Conservation (phyloP, 2,329 filamentous ascomycete species). For the Neonectria neomacrospora region DNA sequence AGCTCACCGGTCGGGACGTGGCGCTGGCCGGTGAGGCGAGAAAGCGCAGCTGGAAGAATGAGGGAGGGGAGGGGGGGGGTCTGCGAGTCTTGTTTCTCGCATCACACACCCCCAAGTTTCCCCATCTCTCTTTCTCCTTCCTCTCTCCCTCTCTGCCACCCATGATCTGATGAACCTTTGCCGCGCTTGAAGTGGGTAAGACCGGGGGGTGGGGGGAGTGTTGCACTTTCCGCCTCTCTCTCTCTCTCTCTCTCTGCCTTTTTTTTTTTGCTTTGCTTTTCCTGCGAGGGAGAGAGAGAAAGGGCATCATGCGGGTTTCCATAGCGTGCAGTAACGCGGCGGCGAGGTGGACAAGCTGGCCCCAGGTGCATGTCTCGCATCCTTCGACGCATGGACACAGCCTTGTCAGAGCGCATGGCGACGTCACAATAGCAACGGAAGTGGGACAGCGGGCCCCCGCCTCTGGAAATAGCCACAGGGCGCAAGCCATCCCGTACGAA, state of each 20-base stretch:
- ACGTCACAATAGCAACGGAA: slow-evolving; percentile 3
- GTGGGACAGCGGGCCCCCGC: background rate
- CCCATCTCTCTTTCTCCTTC: background rate
- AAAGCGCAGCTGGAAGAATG: background rate
- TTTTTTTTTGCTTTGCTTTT: background rate
- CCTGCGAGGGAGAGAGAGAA: background rate
- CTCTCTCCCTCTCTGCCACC: background rate
- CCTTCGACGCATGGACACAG: background rate
- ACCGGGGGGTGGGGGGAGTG: too few species aligned
- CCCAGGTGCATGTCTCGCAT: slow-evolving; percentile 17
- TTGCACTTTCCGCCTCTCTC: too few species aligned
- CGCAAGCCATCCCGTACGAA: too few species aligned
- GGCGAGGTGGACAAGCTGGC: background rate
- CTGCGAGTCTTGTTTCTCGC: background rate
- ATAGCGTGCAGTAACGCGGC: background rate
- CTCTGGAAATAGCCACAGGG: too few species aligned
- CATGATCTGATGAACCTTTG: background rate
- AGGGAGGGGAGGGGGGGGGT: too few species aligned
- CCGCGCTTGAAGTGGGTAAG: background rate
- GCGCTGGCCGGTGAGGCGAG: slow-evolving; percentile 14
- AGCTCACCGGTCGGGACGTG: slow-evolving; percentile 15
- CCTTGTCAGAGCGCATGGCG: background rate
- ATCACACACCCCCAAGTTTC: background rate
- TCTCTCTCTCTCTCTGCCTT: background rate
- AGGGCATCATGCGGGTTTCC: background rate